These are phyloP conservation scores for Bipolaris oryzae DNA, from an alignment of 2,329 filamentous ascomycete species.

Conservation along the genomic window DNA sequence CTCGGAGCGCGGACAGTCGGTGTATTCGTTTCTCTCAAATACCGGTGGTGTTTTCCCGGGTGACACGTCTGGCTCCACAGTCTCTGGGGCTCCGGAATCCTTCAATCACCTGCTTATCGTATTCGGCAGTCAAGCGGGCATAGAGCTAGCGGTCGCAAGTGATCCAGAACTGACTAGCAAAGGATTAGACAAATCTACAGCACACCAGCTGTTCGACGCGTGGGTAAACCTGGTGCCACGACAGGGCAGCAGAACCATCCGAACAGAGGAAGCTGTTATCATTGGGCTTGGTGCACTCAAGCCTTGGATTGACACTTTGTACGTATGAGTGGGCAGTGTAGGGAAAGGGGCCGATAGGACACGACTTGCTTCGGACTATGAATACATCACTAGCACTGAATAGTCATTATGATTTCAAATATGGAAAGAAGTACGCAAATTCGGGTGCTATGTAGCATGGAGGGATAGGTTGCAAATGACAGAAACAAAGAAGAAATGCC, in stretches of 20 bases:
- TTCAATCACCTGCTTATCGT: constrained; percentile 78
- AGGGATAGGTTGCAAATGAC: too few species aligned
- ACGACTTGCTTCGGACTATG: neutral
- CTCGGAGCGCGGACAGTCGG: constrained; percentile 72
- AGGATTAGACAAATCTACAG: constrained; percentile 68
- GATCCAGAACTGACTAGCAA: constrained; percentile 65
- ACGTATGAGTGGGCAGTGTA: constrained; percentile 1
- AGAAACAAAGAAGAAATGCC: too few species aligned
- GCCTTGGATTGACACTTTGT: constrained; percentile 44
- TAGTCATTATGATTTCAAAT: neutral
- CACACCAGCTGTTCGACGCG: constrained; percentile 76
- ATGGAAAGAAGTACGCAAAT: neutral
- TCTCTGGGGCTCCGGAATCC: constrained; percentile 36
- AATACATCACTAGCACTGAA: neutral
- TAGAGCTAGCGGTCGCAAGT: constrained; percentile 74
- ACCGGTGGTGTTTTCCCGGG: constrained; percentile 1
- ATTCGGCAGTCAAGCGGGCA: constrained; percentile 79
- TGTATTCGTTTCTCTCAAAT: constrained; percentile 44
- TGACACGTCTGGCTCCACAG: neutral
- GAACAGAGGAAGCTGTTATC: constrained; percentile 83
- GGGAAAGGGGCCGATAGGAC: neutral
- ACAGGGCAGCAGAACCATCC: constrained; percentile 81
- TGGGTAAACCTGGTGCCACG: constrained; percentile 83
- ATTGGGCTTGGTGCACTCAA: constrained; percentile 74
- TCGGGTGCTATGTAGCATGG: too few species aligned